Evolutionary conservation across 257 asterid species (phyloP).

Genomic region (Linaria vulgaris): DNA sequence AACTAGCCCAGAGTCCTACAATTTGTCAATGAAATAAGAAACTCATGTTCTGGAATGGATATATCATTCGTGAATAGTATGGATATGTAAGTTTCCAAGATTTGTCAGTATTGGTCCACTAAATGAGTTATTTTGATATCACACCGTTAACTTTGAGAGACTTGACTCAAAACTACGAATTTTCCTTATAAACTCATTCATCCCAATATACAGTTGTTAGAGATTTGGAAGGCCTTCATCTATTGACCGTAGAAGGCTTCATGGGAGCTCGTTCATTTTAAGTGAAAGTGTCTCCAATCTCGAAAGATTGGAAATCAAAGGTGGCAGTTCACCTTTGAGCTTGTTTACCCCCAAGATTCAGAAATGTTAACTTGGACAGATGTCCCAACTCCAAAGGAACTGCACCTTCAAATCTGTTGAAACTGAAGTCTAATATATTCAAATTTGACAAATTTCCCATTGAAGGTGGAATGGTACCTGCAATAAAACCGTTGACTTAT

Average conservation of each 20-base stretch:
- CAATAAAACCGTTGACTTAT: too few relatives aligned
- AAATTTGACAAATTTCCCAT: constrained; percentile 23
- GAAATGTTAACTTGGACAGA: not conserved
- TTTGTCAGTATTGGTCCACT: constrained; percentile 23
- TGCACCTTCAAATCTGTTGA: constrained; percentile 14
- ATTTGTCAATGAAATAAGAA: constrained; percentile 19
- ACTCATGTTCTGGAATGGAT: constrained; percentile 2
- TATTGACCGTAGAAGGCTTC: constrained; percentile 21
- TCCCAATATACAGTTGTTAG: constrained; percentile 4
- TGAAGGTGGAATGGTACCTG: constrained; percentile 28
- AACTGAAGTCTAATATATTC: not conserved
- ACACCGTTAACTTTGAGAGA: constrained; percentile 1
- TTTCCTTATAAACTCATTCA: constrained; percentile 13
- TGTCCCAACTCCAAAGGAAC: constrained; percentile 21
- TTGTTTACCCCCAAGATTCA: not conserved
- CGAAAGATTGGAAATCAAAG: constrained; percentile 30
- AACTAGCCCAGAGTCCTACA: constrained; percentile 7
- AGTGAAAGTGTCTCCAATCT: constrained; percentile 4
- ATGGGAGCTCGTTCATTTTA: not conserved
- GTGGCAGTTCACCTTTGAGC: constrained; percentile 21
- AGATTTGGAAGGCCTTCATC: constrained; percentile 25
- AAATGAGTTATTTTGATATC: not conserved
- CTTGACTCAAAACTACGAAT: constrained; percentile 21
- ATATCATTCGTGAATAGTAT: constrained; percentile 9
- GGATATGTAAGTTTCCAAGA: constrained; percentile 19